Evolutionary conservation across 305 asterid genomes (phyloP).

Genomic region (Fraxinus greggii): DNA sequence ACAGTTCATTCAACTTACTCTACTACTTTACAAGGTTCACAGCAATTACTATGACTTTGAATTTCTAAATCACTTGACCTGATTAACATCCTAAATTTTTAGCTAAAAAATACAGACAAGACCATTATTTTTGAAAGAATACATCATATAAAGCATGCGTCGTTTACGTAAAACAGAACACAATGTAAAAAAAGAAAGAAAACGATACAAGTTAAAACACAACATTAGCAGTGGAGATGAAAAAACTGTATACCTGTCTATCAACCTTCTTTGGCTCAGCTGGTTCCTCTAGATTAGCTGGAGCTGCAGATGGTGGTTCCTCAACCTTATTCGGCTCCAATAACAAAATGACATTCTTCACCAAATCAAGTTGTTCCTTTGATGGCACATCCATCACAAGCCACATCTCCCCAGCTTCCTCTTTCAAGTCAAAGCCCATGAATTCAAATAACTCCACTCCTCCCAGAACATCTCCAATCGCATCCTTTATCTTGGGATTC

Average conservation of each 20-base stretch:
- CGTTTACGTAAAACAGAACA: not conserved
- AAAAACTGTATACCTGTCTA: constrained; percentile 64
- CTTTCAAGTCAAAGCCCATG: constrained; percentile 69
- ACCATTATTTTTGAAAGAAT: not conserved
- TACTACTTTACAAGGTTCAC: not conserved
- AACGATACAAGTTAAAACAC: not conserved
- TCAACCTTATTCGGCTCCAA: constrained; percentile 58
- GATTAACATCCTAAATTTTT: not conserved
- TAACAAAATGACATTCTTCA: constrained; percentile 45
- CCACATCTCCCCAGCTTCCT: constrained; percentile 84
- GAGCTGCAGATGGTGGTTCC: constrained; percentile 34
- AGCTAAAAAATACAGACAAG: not conserved
- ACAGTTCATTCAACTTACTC: not conserved
- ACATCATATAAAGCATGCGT: not conserved
- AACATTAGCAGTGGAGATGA: not conserved
- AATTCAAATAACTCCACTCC: constrained; percentile 84
- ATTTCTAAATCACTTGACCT: not conserved
- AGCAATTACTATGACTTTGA: not conserved
- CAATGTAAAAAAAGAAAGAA: not conserved
- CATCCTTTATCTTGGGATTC: constrained; percentile 89
- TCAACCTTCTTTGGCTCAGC: constrained; percentile 51
- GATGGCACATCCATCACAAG: constrained; percentile 72
- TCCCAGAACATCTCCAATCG: constrained; percentile 69
- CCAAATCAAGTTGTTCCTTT: constrained; percentile 42
- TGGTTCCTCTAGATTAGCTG: constrained; percentile 39